phyloP scores from a whole-genome alignment of 2,329 filamentous ascomycete species.

The Beauveria sp. region DNA sequence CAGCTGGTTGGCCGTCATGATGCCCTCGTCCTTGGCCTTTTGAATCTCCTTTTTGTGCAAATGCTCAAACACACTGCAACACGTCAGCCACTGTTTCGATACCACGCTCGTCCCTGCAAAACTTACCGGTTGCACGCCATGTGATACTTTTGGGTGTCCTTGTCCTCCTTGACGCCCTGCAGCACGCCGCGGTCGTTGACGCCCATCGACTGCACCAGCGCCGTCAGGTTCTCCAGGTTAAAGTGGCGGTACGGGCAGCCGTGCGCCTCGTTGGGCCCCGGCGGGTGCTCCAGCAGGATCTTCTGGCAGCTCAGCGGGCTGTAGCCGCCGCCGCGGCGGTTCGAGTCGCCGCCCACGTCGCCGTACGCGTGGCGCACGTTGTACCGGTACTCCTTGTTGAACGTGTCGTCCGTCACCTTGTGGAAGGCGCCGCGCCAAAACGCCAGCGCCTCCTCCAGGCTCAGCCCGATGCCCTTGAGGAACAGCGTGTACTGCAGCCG shows the following conservation, averaged over 20 bases:
- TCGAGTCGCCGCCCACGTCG: conserved; percentile 87
- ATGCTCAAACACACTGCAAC: conserved; percentile 71
- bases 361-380: conserved; percentile 94
- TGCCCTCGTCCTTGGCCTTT: conserved; percentile 65
- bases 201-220: conserved; percentile 69
- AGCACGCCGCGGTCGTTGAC: conserved; percentile 71
- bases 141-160: conserved; percentile 81
- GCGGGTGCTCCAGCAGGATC: conserved; percentile 81
- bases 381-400: conserved; percentile 97
- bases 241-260: conserved; percentile 98
- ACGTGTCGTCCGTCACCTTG: conserved; percentile 83
- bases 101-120: background rate
- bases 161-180: conserved; percentile 78
- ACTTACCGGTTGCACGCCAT: conserved; percentile 85
- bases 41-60: conserved; percentile 73
- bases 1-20: conserved; percentile 66
- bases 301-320: conserved; percentile 92
- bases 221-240: conserved; percentile 73
- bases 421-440: conserved; percentile 89
- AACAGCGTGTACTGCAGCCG: conserved; percentile 94
- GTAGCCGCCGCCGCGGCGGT: conserved; percentile 79
- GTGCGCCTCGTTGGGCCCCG: conserved; percentile 80
- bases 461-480: conserved; percentile 89
- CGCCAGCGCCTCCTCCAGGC: conserved; percentile 79
- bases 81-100: conserved; percentile 1